Evolutionary conservation across 2,329 filamentous ascomycete species (phyloP), one percentile per base, ranked within the genome.

Genomic region (Leptographium radiaticola): DNA sequence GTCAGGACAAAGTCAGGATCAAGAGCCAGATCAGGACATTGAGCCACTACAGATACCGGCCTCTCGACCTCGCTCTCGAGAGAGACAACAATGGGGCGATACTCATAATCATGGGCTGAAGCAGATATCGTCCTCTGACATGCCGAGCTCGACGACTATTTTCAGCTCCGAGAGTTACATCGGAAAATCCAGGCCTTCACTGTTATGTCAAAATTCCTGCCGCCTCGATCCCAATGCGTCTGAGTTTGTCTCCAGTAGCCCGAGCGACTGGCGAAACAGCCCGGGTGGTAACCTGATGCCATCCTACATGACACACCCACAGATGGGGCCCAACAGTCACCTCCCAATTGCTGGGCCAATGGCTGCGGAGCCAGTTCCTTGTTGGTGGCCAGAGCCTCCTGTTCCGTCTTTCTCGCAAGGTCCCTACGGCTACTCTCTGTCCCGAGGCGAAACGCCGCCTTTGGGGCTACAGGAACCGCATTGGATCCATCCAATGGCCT

Each of bases 151-250:
- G 25, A 10, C 25, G 30, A 8, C n/a, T 31, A 6, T 25, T 4
- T 31, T 25, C 43, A 31, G 13, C 43, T 13, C 13, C 13, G 43
- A 25, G 12, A 18, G 9, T 18, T 18, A 25, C 11, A 33, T 5
- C 38, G 34, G 16, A 6, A n/a, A 11, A 4, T 16, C 6, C 30
- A 6, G 15, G 20, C 25, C 48, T 4, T 49, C 36, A 7, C 2
- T n/a, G 6, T 15, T 18, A 1, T 18, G 13, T 15, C 9, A n/a
- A 4, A 30, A 4, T 7, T 49, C 36, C n/a, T 15, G 47, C 10
- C 8, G n/a, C 34, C 49, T 54, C n/a, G 30, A 54, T 20, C 53
- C 53, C n/a, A 36, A 12, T 30, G 53, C 53, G 12, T 51, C 49
- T 2, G 43, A 45, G n/a, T 54, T 51, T 42, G 25, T 48, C 15